Conservation (phyloP, 2,329 filamentous ascomycete genomes). For the Cladophialophora bantiana region DNA sequence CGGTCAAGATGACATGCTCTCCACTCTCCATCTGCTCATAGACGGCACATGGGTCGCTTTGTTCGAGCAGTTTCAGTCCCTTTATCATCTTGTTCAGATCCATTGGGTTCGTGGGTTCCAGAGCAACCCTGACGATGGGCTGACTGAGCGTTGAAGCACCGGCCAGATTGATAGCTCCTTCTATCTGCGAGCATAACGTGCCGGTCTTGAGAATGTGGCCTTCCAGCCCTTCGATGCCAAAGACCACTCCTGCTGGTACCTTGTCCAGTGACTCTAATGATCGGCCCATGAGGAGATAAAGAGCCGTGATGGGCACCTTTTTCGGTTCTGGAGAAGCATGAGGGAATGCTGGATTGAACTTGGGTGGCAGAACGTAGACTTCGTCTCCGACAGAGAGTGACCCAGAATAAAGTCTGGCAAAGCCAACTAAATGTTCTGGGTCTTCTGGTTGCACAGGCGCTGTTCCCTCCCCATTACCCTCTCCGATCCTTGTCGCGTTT, state of each 20-base stretch:
- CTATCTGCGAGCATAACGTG: conserved; percentile 85
- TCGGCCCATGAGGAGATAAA: conserved; percentile 96
- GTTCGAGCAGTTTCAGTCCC: conserved; percentile 83
- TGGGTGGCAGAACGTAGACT: conserved; percentile 89
- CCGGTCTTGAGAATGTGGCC: conserved; percentile 95
- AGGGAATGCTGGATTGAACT: conserved; percentile 84
- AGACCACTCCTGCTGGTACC: conserved; percentile 92
- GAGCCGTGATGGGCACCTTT: conserved; percentile 81
- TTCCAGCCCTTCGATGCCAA: conserved; percentile 90
- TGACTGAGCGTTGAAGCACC: conserved; percentile 81
- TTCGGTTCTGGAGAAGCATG: conserved; percentile 75
- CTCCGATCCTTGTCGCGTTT: conserved; percentile 55
- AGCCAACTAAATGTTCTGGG: conserved; percentile 89
- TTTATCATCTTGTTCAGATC: conserved; percentile 95
- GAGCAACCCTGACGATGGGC: conserved; percentile 91
- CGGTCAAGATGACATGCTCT: conserved; percentile 93
- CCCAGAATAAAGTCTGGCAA: conserved; percentile 91
- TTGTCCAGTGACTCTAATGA: conserved; percentile 80
- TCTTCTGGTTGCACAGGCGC: conserved; percentile 57
- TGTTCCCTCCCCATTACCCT: conserved; percentile 58
- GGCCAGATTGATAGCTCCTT: conserved; percentile 87
- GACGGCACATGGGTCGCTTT: conserved; percentile 93
- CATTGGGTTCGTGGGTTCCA: conserved; percentile 90
- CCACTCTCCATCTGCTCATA: conserved; percentile 93
- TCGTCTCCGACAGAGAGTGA: conserved; percentile 87